These are phyloP conservation scores for Arthrobotrys pseudoclavata DNA, from an alignment of 2,329 filamentous ascomycete species.

Conservation along the genomic window DNA sequence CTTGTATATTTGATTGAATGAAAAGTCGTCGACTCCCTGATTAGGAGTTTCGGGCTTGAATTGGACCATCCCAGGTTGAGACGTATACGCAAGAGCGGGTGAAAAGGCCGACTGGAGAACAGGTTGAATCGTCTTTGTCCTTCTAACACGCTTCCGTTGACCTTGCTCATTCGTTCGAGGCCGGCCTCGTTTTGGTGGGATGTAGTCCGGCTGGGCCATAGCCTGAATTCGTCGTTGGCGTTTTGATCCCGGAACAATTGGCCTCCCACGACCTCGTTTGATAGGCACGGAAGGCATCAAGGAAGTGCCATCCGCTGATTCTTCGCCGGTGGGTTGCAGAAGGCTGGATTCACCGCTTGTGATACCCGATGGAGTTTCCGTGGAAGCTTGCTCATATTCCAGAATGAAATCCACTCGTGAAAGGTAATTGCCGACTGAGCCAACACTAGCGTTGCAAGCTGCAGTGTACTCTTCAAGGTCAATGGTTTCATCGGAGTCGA, in stretches of 20 bases:
- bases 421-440: conserved; percentile 7
- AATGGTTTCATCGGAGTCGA: conserved; percentile 49
- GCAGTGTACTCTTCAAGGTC: conserved; percentile 35
- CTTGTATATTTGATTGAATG: conserved; percentile 15
- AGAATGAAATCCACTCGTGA: neutral
- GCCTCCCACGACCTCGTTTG: conserved; percentile 51
- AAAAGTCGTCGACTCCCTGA: neutral
- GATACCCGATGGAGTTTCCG: neutral
- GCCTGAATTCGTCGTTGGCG: conserved; percentile 52
- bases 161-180: conserved; percentile 51
- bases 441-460: conserved; percentile 6
- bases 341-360: neutral
- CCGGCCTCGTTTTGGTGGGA: conserved; percentile 53
- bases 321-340: neutral
- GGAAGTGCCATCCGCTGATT: neutral
- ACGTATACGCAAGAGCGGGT: neutral
- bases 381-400: neutral
- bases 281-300: neutral
- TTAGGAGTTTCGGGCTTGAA: neutral
- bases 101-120: neutral
- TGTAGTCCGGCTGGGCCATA: conserved; percentile 55
- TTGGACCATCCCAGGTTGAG: neutral
- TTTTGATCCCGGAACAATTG: conserved; percentile 56
- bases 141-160: conserved; percentile 35
- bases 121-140: conserved; percentile 15